Evolutionary conservation across 2,329 filamentous ascomycete genomes (phyloP), one percentile per base, ranked within the genome.

Genomic region (Colletotrichum salicis): DNA sequence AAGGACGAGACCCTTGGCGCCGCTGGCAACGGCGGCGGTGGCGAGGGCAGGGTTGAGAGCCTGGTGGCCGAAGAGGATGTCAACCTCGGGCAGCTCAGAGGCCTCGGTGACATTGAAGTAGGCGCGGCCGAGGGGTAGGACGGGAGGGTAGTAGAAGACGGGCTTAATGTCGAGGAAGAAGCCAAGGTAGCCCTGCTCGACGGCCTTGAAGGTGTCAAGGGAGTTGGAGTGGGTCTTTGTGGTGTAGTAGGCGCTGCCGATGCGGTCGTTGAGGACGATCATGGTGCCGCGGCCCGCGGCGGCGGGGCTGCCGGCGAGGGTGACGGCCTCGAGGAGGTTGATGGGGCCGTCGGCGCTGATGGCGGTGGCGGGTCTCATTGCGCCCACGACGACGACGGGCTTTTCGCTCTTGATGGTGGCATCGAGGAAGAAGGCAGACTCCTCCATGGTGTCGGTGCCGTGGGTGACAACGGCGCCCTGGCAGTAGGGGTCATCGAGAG

Each of bases 391-490:
- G 4, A 91, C 84, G 5, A 92, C 83, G 0, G 90, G 89, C 78
- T 91, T 91, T 35, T 83, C 82, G 55, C 85, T 88, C 74, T 86
- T 85, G 41, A 91, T 78, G 0, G 88, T 89, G 4, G 88, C 79
- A 73, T 91, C 87, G 10, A 92, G 80, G 81, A 91, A 91, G 81
- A 91, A 91, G 10, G 89, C 87, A 0, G 87, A 87, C 78, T 92
- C 90, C 75, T 91, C 90, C 1, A 92, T 82, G 0, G 88, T 91
- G 75, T 92, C 90, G 10, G 90, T 92, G 59, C 90, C 90, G 75
- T 92, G 90, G 0, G 90, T 91, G 64, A 92, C 81, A 6, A 91
- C 87, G 7, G 86, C 87, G 45, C 86, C 89, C 79, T 82, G 79
- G 41, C 79, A 80, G 61, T 79, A 75, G n/a, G 80, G 80, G 67